Evolutionary conservation across 2,329 filamentous ascomycete species (phyloP).

Genomic region (Alternaria gaisen): DNA sequence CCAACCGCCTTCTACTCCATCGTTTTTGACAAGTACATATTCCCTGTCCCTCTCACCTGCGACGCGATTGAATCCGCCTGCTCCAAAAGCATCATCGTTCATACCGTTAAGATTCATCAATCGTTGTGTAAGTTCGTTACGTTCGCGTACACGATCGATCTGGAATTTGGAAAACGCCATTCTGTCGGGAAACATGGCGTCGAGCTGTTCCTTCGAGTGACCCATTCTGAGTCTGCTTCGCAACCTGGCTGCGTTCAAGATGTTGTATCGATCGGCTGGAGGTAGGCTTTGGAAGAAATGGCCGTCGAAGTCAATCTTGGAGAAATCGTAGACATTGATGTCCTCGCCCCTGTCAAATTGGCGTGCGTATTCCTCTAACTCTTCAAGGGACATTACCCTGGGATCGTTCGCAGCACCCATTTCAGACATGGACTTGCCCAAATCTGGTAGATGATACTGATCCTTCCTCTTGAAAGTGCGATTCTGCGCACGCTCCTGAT

Average conservation of each 20-base stretch:
- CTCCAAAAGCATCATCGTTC: constrained; percentile 76
- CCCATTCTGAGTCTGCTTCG: constrained; percentile 93
- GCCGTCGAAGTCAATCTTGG: constrained; percentile 97
- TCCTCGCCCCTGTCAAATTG: constrained; percentile 95
- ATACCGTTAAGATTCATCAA: constrained; percentile 95
- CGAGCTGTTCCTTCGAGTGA: constrained; percentile 92
- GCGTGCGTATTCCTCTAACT: constrained; percentile 90
- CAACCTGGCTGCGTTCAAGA: constrained; percentile 90
- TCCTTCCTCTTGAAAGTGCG: constrained; percentile 90
- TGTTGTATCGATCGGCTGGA: constrained; percentile 92
- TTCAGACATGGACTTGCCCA: constrained; percentile 77
- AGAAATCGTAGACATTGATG: constrained; percentile 88
- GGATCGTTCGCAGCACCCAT: constrained; percentile 94
- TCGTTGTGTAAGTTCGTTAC: constrained; percentile 93
- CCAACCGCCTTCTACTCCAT: constrained; percentile 94
- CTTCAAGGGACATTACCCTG: constrained; percentile 93
- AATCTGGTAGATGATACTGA: constrained; percentile 90
- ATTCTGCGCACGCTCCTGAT: constrained; percentile 73
- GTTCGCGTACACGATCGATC: constrained; percentile 89
- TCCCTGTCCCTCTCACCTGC: constrained; percentile 89
- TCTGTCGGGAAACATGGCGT: constrained; percentile 94
- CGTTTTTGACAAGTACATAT: constrained; percentile 96
- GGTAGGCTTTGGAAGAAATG: constrained; percentile 94
- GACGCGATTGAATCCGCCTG: constrained; percentile 70
- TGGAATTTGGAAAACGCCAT: constrained; percentile 98